These are phyloP conservation scores for Trypanosomatidae sp. DNA, from an alignment of 208 protist species.

Conservation along the genomic window DNA sequence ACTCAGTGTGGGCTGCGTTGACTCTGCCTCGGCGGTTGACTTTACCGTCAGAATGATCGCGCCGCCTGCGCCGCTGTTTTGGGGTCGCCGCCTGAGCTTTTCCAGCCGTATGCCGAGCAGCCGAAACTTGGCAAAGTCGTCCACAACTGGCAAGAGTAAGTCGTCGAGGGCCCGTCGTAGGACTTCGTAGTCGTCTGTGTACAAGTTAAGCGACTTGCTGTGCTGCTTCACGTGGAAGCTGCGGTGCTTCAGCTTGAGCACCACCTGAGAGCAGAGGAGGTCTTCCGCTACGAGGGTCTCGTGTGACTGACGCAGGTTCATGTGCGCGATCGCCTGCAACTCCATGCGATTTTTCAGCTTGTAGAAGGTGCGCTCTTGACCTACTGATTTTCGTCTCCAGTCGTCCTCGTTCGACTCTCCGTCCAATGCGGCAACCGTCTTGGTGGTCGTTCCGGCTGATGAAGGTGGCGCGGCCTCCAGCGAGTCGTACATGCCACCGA, in stretches of 20 bases:
- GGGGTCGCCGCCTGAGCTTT: conserved; percentile 41
- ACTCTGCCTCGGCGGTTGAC: background rate
- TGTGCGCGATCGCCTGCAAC: conserved; percentile 45
- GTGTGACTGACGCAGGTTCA: conserved; percentile 36
- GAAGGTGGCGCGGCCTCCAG: conserved; percentile 1
- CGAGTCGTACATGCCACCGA: conserved; percentile 48
- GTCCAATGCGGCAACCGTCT: background rate
- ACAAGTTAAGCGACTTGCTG: conserved; percentile 40
- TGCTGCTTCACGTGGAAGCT: conserved; percentile 74
- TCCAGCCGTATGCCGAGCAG: conserved; percentile 72
- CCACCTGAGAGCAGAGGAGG: conserved; percentile 59
- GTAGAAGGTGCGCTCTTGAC: conserved; percentile 71
- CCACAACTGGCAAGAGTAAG: conserved; percentile 52
- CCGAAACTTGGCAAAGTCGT: conserved; percentile 54
- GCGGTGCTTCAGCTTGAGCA: conserved; percentile 73
- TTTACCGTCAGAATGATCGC: conserved; percentile 1
- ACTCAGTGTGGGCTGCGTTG: conserved; percentile 18
- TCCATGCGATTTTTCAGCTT: conserved; percentile 37
- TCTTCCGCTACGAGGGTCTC: conserved; percentile 30
- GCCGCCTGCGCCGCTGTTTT: conserved; percentile 12
- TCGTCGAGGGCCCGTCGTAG: conserved; percentile 57
- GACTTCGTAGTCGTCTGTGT: conserved; percentile 47
- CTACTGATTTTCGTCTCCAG: conserved; percentile 63
- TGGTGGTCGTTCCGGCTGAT: background rate
- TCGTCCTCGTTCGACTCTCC: conserved; percentile 11